phyloP scores from a whole-genome alignment of 73 alveolate genomes.

The Paramecium caudatum region DNA sequence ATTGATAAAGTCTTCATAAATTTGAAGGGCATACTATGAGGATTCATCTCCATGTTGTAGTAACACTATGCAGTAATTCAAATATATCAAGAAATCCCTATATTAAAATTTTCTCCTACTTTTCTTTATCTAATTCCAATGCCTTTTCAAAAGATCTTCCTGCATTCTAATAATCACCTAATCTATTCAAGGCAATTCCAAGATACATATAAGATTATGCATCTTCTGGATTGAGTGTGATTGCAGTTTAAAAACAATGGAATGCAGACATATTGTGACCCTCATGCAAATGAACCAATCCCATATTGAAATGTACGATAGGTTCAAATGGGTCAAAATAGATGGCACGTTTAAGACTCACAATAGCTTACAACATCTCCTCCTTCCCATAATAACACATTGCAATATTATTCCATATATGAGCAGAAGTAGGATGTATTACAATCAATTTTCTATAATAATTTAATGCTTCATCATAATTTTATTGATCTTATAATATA shows the following conservation, averaged over 20 bases:
- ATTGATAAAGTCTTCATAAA: background rate
- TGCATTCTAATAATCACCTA: constrained; percentile 86
- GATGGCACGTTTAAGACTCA: constrained; percentile 84
- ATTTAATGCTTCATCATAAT: constrained; percentile 76
- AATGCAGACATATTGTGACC: constrained; percentile 84
- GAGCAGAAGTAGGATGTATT: constrained; percentile 83
- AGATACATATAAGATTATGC: constrained; percentile 80
- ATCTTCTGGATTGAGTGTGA: constrained; percentile 80
- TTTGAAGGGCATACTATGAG: constrained; percentile 56
- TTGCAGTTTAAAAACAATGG: constrained; percentile 85
- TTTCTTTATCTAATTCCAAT: constrained; percentile 72
- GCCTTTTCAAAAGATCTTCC: constrained; percentile 83
- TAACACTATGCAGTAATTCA: constrained; percentile 57
- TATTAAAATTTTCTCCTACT: background rate
- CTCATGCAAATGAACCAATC: constrained; percentile 81
- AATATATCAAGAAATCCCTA: constrained; percentile 65
- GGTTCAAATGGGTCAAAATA: constrained; percentile 90
- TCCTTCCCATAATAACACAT: constrained; percentile 83
- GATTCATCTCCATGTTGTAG: constrained; percentile 60
- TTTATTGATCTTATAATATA: constrained; percentile 71
- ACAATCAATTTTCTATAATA: constrained; percentile 75
- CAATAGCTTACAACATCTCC: constrained; percentile 80
- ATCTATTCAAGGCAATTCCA: constrained; percentile 82
- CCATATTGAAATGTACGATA: constrained; percentile 84
- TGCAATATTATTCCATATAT: constrained; percentile 88